A percentile compares a stretch with the other conserved stretches of the same genome.
phyloP scores from a whole-genome alignment of 139 green algal species.

The Zygnema cylindricum region DNA sequence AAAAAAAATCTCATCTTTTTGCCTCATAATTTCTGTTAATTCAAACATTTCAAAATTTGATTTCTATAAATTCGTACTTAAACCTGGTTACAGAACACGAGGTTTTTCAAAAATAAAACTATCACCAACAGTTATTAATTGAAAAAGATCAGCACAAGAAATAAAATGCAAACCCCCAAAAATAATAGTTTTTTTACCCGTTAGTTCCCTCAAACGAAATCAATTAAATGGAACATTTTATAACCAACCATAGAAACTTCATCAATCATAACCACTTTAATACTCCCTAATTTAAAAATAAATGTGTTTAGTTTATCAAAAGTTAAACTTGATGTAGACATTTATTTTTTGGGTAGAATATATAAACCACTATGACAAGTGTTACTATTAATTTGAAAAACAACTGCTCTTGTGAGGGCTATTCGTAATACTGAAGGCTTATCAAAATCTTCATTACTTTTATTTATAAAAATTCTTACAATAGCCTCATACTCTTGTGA shows the following conservation, averaged over 20 bases:
- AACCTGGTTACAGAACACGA: not conserved
- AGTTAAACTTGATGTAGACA: not conserved
- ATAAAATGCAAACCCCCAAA: not conserved
- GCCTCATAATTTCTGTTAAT: not conserved
- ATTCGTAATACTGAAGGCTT: no score
- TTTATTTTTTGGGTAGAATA: conserved; percentile 1
- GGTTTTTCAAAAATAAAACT: not conserved
- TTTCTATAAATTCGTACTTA: not conserved
- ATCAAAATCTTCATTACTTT: no score
- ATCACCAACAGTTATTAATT: not conserved
- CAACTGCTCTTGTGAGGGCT: not conserved
- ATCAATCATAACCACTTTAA: conserved; percentile 27
- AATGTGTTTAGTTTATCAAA: conserved; percentile 4
- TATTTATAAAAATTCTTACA: no score
- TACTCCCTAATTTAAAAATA: not conserved
- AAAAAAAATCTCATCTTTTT: not conserved
- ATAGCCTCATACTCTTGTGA: no score
- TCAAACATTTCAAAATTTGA: not conserved
- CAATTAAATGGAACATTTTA: not conserved
- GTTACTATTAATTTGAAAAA: conserved; percentile 1
- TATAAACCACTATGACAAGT: conserved; percentile 7
- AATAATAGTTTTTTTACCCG: not conserved
- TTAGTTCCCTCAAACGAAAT: not conserved
- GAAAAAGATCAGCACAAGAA: not conserved
- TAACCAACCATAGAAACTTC: conserved; percentile 22